Evolutionary conservation across 352 stramenopile species (phyloP).

Genomic region (Pythium periplocum): DNA sequence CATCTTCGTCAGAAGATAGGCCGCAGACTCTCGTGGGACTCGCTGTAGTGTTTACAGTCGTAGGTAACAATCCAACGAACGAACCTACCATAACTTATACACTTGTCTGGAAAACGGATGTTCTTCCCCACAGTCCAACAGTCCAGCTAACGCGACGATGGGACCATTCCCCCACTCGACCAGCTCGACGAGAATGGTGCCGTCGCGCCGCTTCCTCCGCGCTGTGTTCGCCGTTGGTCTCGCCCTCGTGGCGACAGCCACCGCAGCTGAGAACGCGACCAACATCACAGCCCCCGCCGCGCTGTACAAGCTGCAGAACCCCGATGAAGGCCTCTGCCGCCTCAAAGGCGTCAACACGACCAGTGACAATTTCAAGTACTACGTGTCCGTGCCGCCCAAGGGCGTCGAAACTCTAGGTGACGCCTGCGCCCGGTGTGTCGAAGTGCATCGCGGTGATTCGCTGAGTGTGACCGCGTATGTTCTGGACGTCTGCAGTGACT

Average conservation of each 20-base stretch:
- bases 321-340: conserved; percentile 60
- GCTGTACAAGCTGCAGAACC: conserved; percentile 52
- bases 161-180: too few species aligned
- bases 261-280: conserved; percentile 7
- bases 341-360: conserved; percentile 49
- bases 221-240: conserved; percentile 9
- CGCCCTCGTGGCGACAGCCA: conserved; percentile 25
- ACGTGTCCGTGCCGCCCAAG: conserved; percentile 62
- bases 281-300: conserved; percentile 24
- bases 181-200: too few species aligned
- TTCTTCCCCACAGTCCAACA: too few species aligned
- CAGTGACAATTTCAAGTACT: conserved; percentile 77
- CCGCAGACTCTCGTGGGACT: too few species aligned
- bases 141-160: too few species aligned
- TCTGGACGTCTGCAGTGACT: conserved; percentile 59
- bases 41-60: too few species aligned
- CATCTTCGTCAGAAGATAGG: too few species aligned
- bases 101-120: too few species aligned
- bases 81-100: too few species aligned
- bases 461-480: conserved; percentile 57
- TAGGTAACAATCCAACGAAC: too few species aligned
- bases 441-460: conserved; percentile 2
- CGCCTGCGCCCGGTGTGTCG: conserved; percentile 70
- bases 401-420: conserved; percentile 40
- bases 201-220: too few species aligned